Evolutionary conservation across 345 rosid genomes (phyloP).

Genomic region (Euphorbia pulcherrima): DNA sequence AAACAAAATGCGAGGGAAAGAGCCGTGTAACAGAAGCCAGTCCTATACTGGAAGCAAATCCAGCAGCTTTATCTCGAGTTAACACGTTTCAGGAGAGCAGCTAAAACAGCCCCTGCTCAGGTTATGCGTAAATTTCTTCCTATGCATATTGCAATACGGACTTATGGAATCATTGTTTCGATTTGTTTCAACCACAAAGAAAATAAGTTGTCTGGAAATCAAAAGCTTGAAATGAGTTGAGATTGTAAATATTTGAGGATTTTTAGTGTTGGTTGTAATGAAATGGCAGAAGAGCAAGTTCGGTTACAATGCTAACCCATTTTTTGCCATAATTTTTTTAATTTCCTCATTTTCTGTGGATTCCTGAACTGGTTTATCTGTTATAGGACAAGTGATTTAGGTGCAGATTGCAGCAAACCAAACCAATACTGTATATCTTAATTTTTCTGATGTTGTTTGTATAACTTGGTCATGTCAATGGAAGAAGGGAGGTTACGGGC

Average conservation of each 20-base stretch:
- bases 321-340: conserved; percentile 3
- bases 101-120: conserved; percentile 16
- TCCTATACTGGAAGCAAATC: conserved; percentile 53
- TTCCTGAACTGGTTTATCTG: too few species aligned
- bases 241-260: conserved; percentile 36
- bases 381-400: too few species aligned
- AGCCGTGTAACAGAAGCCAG: conserved; percentile 26
- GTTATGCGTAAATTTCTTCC: neutral
- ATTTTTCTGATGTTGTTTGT: too few species aligned
- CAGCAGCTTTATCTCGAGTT: conserved; percentile 62
- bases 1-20: conserved; percentile 30
- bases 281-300: conserved; percentile 16
- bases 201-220: neutral
- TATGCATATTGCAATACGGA: neutral
- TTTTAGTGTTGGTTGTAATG: conserved; percentile 7
- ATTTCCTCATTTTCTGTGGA: too few species aligned
- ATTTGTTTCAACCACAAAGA: conserved; percentile 4
- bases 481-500: too few species aligned
- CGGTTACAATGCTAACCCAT: conserved; percentile 9
- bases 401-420: too few species aligned
- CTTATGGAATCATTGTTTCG: neutral
- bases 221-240: conserved; percentile 13
- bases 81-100: conserved; percentile 57
- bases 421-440: too few species aligned
- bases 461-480: too few species aligned